These are phyloP conservation scores for Mortierella sp. DNA, from an alignment of 371 early-diverging fungal species.

Conservation along the genomic window DNA sequence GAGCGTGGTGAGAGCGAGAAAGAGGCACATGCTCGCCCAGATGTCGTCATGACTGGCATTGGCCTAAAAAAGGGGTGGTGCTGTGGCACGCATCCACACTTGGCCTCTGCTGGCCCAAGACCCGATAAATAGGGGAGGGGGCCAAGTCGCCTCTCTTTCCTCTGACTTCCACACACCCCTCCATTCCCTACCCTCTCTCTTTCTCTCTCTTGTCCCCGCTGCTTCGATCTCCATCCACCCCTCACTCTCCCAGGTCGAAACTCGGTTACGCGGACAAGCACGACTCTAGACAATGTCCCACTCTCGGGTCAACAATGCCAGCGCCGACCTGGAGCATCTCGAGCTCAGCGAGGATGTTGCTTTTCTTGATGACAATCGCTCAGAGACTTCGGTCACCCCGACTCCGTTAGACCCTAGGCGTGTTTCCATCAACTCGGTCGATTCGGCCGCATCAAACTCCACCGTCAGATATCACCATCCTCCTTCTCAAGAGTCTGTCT, in stretches of 20 bases:
- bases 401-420: conserved; percentile 28
- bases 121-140: too few species aligned
- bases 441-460: conserved; percentile 30
- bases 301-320: conserved; percentile 23
- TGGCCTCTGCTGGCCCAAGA: too few species aligned
- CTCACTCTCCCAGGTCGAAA: background rate
- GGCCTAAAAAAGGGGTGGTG: too few species aligned
- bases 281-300: conserved; percentile 30
- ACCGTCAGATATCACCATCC: conserved; percentile 41
- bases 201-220: background rate
- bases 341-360: conserved; percentile 24
- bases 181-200: background rate
- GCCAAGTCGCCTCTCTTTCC: background rate
- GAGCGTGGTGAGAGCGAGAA: too few species aligned
- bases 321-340: conserved; percentile 44
- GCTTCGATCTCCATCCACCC: background rate
- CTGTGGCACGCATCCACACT: too few species aligned
- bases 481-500: conserved; percentile 12
- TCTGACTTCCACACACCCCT: background rate
- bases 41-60: too few species aligned
- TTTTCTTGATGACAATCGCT: conserved; percentile 14
- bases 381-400: conserved; percentile 10
- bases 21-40: too few species aligned
- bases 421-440: conserved; percentile 44
- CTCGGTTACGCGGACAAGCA: background rate